A percentile compares a stretch with the other conserved stretches of the same genome.
These are phyloP conservation scores for Sugiyamaella boreocaroliniensis DNA, from an alignment of 805 yeast genomes.

Conservation along the genomic window DNA sequence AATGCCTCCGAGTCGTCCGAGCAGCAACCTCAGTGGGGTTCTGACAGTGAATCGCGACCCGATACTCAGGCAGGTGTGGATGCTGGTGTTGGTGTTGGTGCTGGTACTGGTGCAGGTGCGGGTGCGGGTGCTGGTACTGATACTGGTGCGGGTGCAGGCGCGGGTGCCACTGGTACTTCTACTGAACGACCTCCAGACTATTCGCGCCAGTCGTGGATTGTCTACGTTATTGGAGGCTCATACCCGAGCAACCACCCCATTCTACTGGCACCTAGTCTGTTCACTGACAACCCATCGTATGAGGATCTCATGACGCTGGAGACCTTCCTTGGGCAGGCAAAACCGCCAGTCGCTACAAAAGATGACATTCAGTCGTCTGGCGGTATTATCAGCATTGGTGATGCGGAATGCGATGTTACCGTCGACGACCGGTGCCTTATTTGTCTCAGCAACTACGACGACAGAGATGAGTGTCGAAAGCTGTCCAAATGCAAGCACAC, in stretches of 20 bases:
- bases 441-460: slow-evolving; percentile 45
- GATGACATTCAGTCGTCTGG: slow-evolving; percentile 39
- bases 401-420: slow-evolving; percentile 7
- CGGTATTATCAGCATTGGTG: slow-evolving; percentile 29
- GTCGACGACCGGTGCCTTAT: slow-evolving; percentile 44
- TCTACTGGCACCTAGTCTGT: slow-evolving; percentile 40
- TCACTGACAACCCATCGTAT: slow-evolving; percentile 45
- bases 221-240: slow-evolving; percentile 53
- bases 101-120: slow-evolving; percentile 1
- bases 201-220: slow-evolving; percentile 48
- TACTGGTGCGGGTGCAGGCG: too few species aligned
- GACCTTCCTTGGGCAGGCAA: slow-evolving; percentile 41
- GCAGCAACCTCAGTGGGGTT: neutral
- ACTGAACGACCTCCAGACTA: neutral
- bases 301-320: slow-evolving; percentile 45
- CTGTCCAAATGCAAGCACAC: slow-evolving; percentile 42
- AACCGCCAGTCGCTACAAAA: slow-evolving; percentile 38
- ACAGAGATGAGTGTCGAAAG: slow-evolving; percentile 42
- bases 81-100: neutral
- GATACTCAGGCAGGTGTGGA: neutral
- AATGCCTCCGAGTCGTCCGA: neutral
- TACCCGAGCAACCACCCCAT: slow-evolving; percentile 46
- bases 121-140: too few species aligned
- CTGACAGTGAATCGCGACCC: neutral
- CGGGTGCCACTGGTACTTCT: too few species aligned